These are phyloP conservation scores for Clarkia xantiana DNA, from an alignment of 345 rosid genomes.

Conservation along the genomic window DNA sequence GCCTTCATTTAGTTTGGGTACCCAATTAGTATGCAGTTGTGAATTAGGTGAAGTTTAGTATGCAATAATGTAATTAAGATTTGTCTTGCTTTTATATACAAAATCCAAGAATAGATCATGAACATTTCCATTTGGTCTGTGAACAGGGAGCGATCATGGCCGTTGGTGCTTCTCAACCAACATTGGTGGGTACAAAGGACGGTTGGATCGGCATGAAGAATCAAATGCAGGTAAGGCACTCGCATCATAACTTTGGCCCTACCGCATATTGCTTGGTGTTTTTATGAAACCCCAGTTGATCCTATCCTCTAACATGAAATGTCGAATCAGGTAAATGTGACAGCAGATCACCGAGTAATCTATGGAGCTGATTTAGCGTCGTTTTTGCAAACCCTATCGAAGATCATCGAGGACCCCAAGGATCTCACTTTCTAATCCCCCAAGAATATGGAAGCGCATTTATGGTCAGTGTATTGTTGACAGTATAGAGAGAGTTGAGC, in stretches of 20 bases:
- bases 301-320: neutral
- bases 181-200: conserved; percentile 64
- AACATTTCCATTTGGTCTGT: too few relatives aligned
- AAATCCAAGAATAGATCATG: too few relatives aligned
- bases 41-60: too few relatives aligned
- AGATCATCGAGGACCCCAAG: conserved; percentile 70
- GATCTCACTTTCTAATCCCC: conserved; percentile 55
- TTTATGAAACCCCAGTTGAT: too few relatives aligned
- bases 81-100: too few relatives aligned
- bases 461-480: too few relatives aligned
- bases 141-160: conserved; percentile 95
- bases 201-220: conserved; percentile 79
- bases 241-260: too few relatives aligned
- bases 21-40: too few relatives aligned
- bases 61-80: too few relatives aligned
- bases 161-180: conserved; percentile 78
- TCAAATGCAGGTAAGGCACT: conserved; percentile 71
- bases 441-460: too few relatives aligned
- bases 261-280: neutral
- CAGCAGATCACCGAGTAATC: conserved; percentile 86
- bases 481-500: too few relatives aligned
- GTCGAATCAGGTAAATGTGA: conserved; percentile 52
- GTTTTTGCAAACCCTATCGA: conserved; percentile 76
- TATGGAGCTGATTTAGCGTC: conserved; percentile 88
- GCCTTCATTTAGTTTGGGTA: too few relatives aligned